These are phyloP conservation scores for Xylaria curta DNA, from an alignment of 495 filamentous ascomycete species.

Conservation along the genomic window DNA sequence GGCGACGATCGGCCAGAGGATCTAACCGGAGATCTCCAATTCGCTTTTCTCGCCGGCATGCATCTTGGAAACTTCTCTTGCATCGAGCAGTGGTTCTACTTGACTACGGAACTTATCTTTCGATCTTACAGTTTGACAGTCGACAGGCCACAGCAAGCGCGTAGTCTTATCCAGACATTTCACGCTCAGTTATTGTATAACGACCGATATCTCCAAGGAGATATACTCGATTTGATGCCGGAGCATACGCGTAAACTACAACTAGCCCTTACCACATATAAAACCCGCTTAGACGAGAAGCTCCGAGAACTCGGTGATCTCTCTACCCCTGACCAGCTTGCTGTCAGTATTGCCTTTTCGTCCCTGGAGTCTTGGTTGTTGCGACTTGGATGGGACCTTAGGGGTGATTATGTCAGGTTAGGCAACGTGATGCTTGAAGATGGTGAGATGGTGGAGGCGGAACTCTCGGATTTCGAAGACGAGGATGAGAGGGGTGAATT, in stretches of 20 bases:
- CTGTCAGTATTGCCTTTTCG: slow-evolving; percentile 46
- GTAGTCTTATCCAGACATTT: slow-evolving; percentile 65
- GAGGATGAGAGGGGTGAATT: slow-evolving; percentile 89
- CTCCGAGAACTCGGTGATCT: slow-evolving; percentile 39
- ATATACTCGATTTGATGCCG: slow-evolving; percentile 59
- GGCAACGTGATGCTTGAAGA: slow-evolving; percentile 76
- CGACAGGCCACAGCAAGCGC: slow-evolving; percentile 63
- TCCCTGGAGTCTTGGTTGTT: slow-evolving; percentile 54
- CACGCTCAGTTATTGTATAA: slow-evolving; percentile 74
- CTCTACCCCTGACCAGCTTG: slow-evolving; percentile 42
- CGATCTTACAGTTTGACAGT: slow-evolving; percentile 68
- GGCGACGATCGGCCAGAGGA: slow-evolving; percentile 44
- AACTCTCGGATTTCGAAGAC: slow-evolving; percentile 74
- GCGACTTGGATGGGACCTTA: slow-evolving; percentile 54
- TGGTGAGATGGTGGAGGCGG: slow-evolving; percentile 79
- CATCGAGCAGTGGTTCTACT: slow-evolving; percentile 85
- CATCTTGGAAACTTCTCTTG: slow-evolving; percentile 86
- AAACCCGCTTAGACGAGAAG: slow-evolving; percentile 47
- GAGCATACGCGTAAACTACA: slow-evolving; percentile 42
- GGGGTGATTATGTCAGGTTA: slow-evolving; percentile 42
- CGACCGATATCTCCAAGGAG: slow-evolving; percentile 64
- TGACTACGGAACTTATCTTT: slow-evolving; percentile 70
- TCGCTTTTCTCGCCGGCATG: slow-evolving; percentile 80
- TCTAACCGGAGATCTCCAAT: slow-evolving; percentile 86
- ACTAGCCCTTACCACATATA: slow-evolving; percentile 50